Evolutionary conservation across 495 filamentous ascomycete genomes (phyloP).

Genomic region (Lichina pygmaea): DNA sequence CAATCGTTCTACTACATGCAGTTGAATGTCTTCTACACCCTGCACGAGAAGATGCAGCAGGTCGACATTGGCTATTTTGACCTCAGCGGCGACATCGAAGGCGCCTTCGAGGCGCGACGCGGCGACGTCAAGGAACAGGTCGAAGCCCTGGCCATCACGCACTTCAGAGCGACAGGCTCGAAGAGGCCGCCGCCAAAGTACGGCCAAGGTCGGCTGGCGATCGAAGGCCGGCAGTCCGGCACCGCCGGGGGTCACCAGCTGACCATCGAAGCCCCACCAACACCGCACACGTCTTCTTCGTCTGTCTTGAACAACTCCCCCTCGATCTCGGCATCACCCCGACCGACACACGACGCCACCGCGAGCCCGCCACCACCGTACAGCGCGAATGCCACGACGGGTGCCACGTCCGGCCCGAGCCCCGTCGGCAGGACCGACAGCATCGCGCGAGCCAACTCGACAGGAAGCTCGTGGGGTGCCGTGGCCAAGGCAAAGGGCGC

Average conservation of each 20-base stretch:
- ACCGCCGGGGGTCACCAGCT: constrained; percentile 12
- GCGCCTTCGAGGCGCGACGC: constrained; percentile 66
- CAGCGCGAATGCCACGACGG: constrained; percentile 11
- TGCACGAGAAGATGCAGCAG: constrained; percentile 91
- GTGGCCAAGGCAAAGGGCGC: constrained; percentile 55
- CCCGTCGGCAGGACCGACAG: constrained; percentile 9
- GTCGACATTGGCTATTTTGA: constrained; percentile 97
- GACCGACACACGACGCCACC: constrained; percentile 19
- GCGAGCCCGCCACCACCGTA: constrained; percentile 51
- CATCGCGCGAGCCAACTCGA: constrained; percentile 23
- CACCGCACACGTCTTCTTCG: not conserved
- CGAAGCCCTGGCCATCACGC: constrained; percentile 57
- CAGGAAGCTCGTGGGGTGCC: constrained; percentile 27
- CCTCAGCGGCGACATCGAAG: constrained; percentile 65
- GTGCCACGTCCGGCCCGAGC: constrained; percentile 3
- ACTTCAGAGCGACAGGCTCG: constrained; percentile 64
- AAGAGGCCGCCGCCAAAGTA: constrained; percentile 25
- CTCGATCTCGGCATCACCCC: constrained; percentile 9
- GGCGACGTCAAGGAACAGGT: constrained; percentile 61
- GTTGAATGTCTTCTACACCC: constrained; percentile 95
- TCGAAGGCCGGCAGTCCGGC: constrained; percentile 8
- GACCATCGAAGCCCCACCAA: constrained; percentile 7
- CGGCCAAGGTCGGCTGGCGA: constrained; percentile 16
- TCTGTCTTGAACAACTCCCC: constrained; percentile 4
- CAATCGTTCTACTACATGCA: constrained; percentile 99